A percentile compares a stretch with the other conserved stretches of the same genome.
Conservation (phyloP, 305 asterid species). For the Fraxinus baroniana region DNA sequence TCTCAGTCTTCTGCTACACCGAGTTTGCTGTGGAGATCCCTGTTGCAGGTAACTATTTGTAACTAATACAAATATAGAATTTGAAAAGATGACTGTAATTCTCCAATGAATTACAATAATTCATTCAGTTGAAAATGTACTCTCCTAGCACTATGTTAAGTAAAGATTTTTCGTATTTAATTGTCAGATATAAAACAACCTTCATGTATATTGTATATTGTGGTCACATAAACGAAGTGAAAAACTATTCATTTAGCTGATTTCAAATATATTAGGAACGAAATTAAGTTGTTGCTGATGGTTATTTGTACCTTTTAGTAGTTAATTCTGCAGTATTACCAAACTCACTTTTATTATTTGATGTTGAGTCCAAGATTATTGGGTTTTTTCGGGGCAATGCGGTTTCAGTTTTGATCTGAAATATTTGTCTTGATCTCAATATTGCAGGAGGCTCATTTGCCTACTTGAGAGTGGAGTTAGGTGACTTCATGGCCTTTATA, state of each 20-base stretch:
- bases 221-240: neutral
- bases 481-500: constrained; percentile 60
- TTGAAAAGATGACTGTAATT: constrained; percentile 22
- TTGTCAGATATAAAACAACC: neutral
- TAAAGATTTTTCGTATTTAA: neutral
- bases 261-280: neutral
- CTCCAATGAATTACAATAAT: neutral
- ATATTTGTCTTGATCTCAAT: neutral
- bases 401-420: neutral
- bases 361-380: neutral
- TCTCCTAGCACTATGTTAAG: neutral
- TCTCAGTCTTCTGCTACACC: constrained; percentile 74
- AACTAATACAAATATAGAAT: neutral
- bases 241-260: neutral
- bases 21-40: constrained; percentile 85
- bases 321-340: neutral
- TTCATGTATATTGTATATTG: neutral
- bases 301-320: neutral
- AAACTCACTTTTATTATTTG: neutral
- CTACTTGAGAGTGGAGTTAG: constrained; percentile 63
- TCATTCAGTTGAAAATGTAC: neutral
- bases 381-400: neutral
- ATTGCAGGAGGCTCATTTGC: constrained; percentile 60
- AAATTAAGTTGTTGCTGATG: no score
- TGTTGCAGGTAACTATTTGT: constrained; percentile 45